phyloP scores from a whole-genome alignment of 2,329 filamentous ascomycete genomes.

The Aspergillus neotritici region DNA sequence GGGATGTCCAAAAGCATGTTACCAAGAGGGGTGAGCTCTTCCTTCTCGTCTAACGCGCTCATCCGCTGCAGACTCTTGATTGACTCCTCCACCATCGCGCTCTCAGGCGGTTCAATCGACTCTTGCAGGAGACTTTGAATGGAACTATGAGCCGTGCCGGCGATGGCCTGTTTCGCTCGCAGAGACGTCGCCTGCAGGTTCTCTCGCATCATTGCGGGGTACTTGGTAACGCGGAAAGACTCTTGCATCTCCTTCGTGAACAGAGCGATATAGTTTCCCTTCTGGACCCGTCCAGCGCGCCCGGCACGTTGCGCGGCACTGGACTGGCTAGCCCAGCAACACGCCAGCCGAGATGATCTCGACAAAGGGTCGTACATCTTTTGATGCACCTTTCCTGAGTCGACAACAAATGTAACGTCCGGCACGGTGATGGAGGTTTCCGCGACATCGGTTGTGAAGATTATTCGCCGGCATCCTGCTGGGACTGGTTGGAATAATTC shows the following conservation, averaged over 20 bases:
- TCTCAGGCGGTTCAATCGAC: slow-evolving; percentile 43
- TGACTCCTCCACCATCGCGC: slow-evolving; percentile 33
- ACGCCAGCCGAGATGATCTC: slow-evolving; percentile 36
- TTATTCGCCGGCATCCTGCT: slow-evolving; percentile 42
- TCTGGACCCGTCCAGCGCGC: slow-evolving; percentile 46
- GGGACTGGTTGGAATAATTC: slow-evolving; percentile 40
- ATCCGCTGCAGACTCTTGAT: slow-evolving; percentile 36
- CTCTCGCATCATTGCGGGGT: slow-evolving; percentile 40
- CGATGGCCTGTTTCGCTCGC: slow-evolving; percentile 37
- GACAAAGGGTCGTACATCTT: slow-evolving; percentile 36
- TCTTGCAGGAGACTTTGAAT: slow-evolving; percentile 40
- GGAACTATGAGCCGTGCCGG: slow-evolving; percentile 22
- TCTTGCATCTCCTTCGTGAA: slow-evolving; percentile 37
- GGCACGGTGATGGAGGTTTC: slow-evolving; percentile 50
- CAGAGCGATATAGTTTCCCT: slow-evolving; percentile 47
- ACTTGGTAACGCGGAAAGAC: slow-evolving; percentile 27
- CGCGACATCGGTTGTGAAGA: slow-evolving; percentile 48
- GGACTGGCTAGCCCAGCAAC: slow-evolving; percentile 45
- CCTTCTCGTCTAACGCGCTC: slow-evolving; percentile 40
- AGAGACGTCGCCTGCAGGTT: slow-evolving; percentile 44
- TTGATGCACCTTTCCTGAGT: slow-evolving; percentile 42
- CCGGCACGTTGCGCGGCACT: slow-evolving; percentile 46
- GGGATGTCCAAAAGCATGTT: slow-evolving; percentile 39
- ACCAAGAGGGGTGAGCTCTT: slow-evolving; percentile 44
- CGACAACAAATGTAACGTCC: slow-evolving; percentile 48